These are phyloP conservation scores for Cladosporium sp. DNA, from an alignment of 2,329 filamentous ascomycete species.

Conservation along the genomic window DNA sequence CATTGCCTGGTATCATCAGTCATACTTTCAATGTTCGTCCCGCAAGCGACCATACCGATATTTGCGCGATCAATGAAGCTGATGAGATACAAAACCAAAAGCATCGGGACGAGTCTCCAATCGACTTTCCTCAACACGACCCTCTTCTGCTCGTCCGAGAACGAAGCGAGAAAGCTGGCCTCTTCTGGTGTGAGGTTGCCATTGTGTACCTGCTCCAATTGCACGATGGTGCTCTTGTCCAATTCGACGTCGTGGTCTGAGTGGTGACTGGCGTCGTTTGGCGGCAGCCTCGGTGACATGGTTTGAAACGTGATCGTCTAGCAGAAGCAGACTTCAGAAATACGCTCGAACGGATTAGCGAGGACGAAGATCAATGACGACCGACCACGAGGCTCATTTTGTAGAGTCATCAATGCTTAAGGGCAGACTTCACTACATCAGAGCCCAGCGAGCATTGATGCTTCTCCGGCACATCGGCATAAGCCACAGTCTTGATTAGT, in stretches of 20 bases:
- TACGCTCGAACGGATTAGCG: background rate
- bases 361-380: background rate
- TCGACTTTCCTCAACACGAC: conserved; percentile 52
- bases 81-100: conserved; percentile 40
- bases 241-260: conserved; percentile 5
- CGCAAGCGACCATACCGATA: background rate
- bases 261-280: background rate
- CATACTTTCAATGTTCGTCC: no score
- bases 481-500: background rate
- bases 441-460: background rate
- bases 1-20: conserved; percentile 35
- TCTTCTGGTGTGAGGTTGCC: conserved; percentile 26
- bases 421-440: background rate
- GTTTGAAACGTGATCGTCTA: background rate
- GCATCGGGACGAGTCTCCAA: conserved; percentile 39
- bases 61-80: conserved; percentile 36
- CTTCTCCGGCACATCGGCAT: conserved; percentile 1
- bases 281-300: background rate
- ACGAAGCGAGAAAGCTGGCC: conserved; percentile 30
- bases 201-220: conserved; percentile 7
- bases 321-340: background rate
- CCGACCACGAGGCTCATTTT: background rate
- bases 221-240: conserved; percentile 5
- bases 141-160: conserved; percentile 27
- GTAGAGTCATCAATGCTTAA: background rate